phyloP scores from a whole-genome alignment of 179 eudicot species.

The Corrigiola litoralis region DNA sequence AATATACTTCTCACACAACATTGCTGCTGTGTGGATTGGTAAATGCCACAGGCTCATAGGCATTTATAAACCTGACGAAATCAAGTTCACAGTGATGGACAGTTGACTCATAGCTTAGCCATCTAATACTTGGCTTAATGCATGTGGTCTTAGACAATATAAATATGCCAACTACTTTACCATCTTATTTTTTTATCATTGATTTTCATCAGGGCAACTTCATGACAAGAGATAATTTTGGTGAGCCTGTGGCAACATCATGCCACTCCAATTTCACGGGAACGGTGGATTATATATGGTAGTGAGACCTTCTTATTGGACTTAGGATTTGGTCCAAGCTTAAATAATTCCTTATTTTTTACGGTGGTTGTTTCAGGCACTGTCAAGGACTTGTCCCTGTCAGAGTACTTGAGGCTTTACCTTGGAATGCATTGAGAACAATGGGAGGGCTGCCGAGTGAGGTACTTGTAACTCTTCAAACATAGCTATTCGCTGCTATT shows the following conservation, averaged over 20 bases:
- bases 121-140: neutral
- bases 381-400: conserved; percentile 53
- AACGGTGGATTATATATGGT: conserved; percentile 84
- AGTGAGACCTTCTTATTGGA: neutral
- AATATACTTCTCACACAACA: neutral
- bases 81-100: neutral
- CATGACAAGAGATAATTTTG: conserved; percentile 44
- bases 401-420: conserved; percentile 68
- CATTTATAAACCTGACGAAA: neutral
- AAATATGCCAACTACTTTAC: neutral
- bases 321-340: neutral
- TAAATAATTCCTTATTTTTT: conserved; percentile 5
- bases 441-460: conserved; percentile 67
- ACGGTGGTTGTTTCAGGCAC: conserved; percentile 45
- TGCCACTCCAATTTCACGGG: conserved; percentile 63
- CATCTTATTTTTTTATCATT: neutral
- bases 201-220: conserved; percentile 39
- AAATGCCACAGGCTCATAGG: neutral
- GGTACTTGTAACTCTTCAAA: conserved; percentile 27
- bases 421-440: conserved; percentile 33
- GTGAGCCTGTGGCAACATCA: conserved; percentile 66
- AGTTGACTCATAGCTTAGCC: neutral
- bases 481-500: neutral
- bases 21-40: neutral
- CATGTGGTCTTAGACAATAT: neutral